Base-by-base conservation (phyloP, 768 basidiomycete species). In the Leccinum boreale region DNA sequence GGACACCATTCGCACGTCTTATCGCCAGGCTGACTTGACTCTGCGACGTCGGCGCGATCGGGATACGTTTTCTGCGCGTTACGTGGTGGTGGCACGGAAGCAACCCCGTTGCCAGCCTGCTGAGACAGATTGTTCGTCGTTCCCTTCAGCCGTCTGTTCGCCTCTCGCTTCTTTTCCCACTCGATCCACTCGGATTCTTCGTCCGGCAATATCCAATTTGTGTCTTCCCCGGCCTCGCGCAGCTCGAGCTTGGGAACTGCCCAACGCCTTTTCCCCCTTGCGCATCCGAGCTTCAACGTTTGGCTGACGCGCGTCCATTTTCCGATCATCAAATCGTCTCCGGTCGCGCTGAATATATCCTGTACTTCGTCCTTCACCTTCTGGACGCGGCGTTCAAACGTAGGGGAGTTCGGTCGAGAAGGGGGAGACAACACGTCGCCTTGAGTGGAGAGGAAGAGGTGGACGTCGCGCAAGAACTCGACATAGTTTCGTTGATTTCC, bases 141-240 rank as follows among this genome's bases (percentile, higher is more conserved):
- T 45, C 47, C 57, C 47, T 60, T 67, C 49, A 62, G 52, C 17
- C 64, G 56, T 42, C 61, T 63, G 5, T 33, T 36, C 33, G 64
- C 65, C 55, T 64, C 61, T 51, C 62, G 67, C 58, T 63, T 68
- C 57, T 59, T 70, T 67, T 83, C 81, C 74, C 76, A 79, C 24
- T 74, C 74, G 14, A 71, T 58, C 81, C 83, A 83, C 35, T 79
- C 78, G 47, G 73, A 73, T 64, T 84, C 83, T 17, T 76, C 78
- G 24, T 74, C 74, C 11, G 81, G 79, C 61, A 83, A 53, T 62
- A 75, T 64, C 69, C 70, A 72, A 33, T 70, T 67, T 21, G 64
- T 56, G 23, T 61, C 59, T 61, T 60, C 72, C 55, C 63, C 71
- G 45, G 15, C 62, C 58, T 48, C 36, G 57, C 36, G 58, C 58